Base-by-base conservation (phyloP, 2,329 filamentous ascomycete genomes). In the Beauveria australis region DNA sequence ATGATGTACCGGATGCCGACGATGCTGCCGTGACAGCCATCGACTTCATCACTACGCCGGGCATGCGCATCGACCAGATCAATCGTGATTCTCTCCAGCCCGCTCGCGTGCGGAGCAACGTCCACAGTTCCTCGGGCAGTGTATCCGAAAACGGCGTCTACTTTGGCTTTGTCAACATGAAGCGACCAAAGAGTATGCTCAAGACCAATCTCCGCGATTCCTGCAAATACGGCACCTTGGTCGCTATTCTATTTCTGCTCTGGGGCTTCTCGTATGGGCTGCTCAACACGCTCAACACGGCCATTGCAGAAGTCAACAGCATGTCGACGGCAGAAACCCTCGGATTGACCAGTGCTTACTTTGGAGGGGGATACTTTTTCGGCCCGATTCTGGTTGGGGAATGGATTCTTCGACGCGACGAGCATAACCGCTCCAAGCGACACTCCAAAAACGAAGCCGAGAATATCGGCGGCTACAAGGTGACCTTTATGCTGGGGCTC, bases 231-330 rank as follows among this genome's bases (percentile, higher is more conserved):
- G 87, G 89, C 67, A 80, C 82, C 18, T 78, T 91, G 64, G 91
- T 95, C 24, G 90, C 89, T 1, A 81, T 92, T 7, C 77, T 96
- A 0, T 96, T 96, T 74, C 86, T 96, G 64, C 77, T 96, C 3
- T 96, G 91, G 92, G 92, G 92, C 0, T 88, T 96, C 61, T 92
- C 91, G 0, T 96, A 96, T 67, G 92, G 92, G 0, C 80, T 96
- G 2, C 78, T 96, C 6, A 91, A 94, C 67, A 88, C 87, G 0
- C 81, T 97, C 30, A 96, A 96, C 70, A 81, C 80, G 22, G 84
- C 85, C 26, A 86, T 91, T 57, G 84, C 87, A 41, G 69, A 73
- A 14, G 81, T 91, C 6, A 81, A 86, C 16, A 68, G 81, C 24
- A 87, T 89, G 79, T 81, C 78, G 1, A 72, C 78, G 0, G 79